phyloP scores from a whole-genome alignment of 140 eudicot species.

The Senecio squalidus region DNA sequence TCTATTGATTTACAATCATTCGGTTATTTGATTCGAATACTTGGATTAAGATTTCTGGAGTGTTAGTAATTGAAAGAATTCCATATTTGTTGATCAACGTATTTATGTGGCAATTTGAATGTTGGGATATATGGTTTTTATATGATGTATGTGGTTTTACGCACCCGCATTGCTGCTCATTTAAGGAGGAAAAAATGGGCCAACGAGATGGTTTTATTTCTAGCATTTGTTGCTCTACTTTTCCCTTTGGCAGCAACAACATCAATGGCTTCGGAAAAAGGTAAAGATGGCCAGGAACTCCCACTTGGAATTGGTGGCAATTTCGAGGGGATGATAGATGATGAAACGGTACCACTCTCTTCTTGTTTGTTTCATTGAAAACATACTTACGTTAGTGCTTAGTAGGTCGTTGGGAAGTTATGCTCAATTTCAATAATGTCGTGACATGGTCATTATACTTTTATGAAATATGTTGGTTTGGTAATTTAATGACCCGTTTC shows the following conservation, averaged over 20 bases:
- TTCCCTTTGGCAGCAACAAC: slow-evolving; percentile 29
- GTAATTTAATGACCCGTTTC: no score
- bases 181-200: slow-evolving; percentile 37
- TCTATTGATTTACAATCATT: neutral
- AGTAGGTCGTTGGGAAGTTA: neutral
- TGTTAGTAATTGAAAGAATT: no score
- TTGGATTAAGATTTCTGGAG: neutral
- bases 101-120: neutral
- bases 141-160: slow-evolving; percentile 13
- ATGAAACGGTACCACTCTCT: slow-evolving; percentile 31
- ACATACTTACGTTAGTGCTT: neutral
- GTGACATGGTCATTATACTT: slow-evolving; percentile 1
- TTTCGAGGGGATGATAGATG: slow-evolving; percentile 19
- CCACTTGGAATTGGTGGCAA: slow-evolving; percentile 15
- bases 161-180: slow-evolving; percentile 32
- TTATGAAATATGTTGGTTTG: no score
- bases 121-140: slow-evolving; percentile 21
- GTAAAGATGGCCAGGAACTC: neutral
- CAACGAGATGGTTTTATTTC: slow-evolving; percentile 30
- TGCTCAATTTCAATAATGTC: no score
- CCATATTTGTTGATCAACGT: no score
- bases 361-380: slow-evolving; percentile 11
- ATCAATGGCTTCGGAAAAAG: slow-evolving; percentile 21
- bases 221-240: slow-evolving; percentile 35
- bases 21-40: neutral